Evolutionary conservation across 768 basidiomycete genomes (phyloP), one percentile per base, ranked within the genome.

Genomic region (Suillus cothurnatus): DNA sequence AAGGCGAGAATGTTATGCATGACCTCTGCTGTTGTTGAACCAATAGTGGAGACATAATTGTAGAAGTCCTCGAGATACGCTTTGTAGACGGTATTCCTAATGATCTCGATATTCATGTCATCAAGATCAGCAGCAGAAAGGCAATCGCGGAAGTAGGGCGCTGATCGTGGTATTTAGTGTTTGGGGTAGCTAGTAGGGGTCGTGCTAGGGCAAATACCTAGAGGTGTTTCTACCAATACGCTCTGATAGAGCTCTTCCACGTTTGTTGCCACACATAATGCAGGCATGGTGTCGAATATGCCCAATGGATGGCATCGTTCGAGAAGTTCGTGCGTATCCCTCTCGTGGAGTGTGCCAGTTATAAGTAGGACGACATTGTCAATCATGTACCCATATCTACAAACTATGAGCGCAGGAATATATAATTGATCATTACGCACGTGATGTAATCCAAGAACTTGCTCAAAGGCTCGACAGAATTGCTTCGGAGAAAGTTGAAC

Each of bases 91-190:
- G 97, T 96, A 80, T 99, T 99, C 52, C 97, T 94, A 79, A 99
- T 96, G 79, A 99, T 97, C 81, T 99, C 97, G 73, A 99, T 99
- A 82, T 99, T 98, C 64, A 99, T 88, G 76, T 98, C 97, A 75
- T 99, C 97, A 56, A 99, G 87, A 76, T 99, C 97, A 52, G 92
- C 88, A 21, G 97, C 97, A 41, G 95, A 92, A 31, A 99, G 85
- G 75, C 96, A 98, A 71, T 94, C 92, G 31, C 93, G 90, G 85
- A 99, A 99, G 81, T 99, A 99, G 9, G 95, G 94, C 2, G 97
- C 97, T 86, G 61, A 8, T 52, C 3, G 43, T 31, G 39, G 6
- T 11, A 49, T 21, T 41, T 14, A 67, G 67, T 52, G 52, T 12
- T 28, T 23, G 62, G 43, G 62, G 53, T 41, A n/a, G n/a, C n/a